Evolutionary conservation across 139 green algal species (phyloP), one percentile per base, ranked within the genome.

Genomic region (Tetraselmis striata): DNA sequence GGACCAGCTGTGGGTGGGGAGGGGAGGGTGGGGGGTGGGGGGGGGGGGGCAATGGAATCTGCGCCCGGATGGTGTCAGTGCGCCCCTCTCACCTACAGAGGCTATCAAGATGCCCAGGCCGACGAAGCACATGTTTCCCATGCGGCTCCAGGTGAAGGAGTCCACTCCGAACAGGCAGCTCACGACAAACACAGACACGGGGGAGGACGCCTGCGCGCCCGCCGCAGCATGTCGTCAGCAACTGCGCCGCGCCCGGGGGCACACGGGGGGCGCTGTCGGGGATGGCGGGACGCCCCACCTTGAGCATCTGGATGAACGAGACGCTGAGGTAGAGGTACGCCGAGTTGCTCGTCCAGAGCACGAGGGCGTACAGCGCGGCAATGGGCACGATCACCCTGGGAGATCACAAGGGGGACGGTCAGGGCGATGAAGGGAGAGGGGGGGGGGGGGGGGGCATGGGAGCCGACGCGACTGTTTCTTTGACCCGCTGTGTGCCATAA

Each of bases 111-210:
- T 87, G 23, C 90, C 90, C 0, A 90, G 32, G 18, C 82, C 81
- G 29, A 94, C 87, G 11, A 92, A 30, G 1, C 90, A 2, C 90
- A 94, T 91, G 86, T 92, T 92, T 26, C 31, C 30, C 23, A 89
- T 79, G 2, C 77, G 82, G 24, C 28, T 59, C n/a, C 31, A 75
- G 32, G 23, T 88, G 77, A 88, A 90, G 29, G 84, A 87, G 59
- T 94, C 90, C 22, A 82, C 90, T 45, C 84, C 80, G 29, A 91
- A 86, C 2, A 59, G 45, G 74, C 84, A 87, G 27, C 89, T 87
- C 2, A 92, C 82, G 1, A 79, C 25, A 78, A 91, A 94, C 2
- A 93, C 89, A 0, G 87, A 81, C 26, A 90, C 88, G 0, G 91
- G 89, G 88, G 92, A 93, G 23, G 90, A 78, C 0, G 89, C 89